Percentiles rank a stretch among this genome's conserved stretches.
These are phyloP conservation scores for Candida montana DNA, from an alignment of 805 yeast species.

Conservation along the genomic window DNA sequence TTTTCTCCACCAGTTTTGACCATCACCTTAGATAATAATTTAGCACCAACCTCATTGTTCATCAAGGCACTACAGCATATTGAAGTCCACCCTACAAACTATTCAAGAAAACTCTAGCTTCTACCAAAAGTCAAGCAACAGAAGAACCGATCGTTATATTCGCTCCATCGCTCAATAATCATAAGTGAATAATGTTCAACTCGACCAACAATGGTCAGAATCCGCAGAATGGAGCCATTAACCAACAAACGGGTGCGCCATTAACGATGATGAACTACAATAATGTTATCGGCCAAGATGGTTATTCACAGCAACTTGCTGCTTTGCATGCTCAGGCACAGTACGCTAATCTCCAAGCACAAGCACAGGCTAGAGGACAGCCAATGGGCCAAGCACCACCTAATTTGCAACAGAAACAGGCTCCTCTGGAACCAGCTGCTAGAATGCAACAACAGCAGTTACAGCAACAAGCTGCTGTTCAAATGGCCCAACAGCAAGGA, in stretches of 20 bases:
- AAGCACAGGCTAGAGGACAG: slow-evolving; percentile 7
- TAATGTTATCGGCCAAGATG: slow-evolving; percentile 3
- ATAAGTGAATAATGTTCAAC: slow-evolving; percentile 1
- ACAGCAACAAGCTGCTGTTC: slow-evolving; percentile 3
- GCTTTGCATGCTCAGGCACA: slow-evolving; percentile 16
- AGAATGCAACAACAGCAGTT: slow-evolving; percentile 3
- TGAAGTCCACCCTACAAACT: too few relatives aligned
- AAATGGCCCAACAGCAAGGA: slow-evolving; percentile 16
- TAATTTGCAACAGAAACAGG: background rate
- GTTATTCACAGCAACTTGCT: slow-evolving; percentile 15
- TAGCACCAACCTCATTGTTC: too few relatives aligned
- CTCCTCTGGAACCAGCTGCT: background rate
- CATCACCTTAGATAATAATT: too few relatives aligned
- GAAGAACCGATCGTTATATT: too few relatives aligned
- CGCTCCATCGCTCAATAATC: too few relatives aligned
- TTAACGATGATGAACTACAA: slow-evolving; percentile 7
- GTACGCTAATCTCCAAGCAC: slow-evolving; percentile 14
- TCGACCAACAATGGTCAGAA: background rate
- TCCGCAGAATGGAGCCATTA: background rate
- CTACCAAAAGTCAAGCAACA: too few relatives aligned
- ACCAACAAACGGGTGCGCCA: background rate
- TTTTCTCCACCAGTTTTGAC: too few relatives aligned
- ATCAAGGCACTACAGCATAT: too few relatives aligned
- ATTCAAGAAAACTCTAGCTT: too few relatives aligned
- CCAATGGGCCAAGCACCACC: slow-evolving; percentile 1